These are phyloP conservation scores for Penicillium arizonense DNA, from an alignment of 495 filamentous ascomycete genomes.

Conservation along the genomic window DNA sequence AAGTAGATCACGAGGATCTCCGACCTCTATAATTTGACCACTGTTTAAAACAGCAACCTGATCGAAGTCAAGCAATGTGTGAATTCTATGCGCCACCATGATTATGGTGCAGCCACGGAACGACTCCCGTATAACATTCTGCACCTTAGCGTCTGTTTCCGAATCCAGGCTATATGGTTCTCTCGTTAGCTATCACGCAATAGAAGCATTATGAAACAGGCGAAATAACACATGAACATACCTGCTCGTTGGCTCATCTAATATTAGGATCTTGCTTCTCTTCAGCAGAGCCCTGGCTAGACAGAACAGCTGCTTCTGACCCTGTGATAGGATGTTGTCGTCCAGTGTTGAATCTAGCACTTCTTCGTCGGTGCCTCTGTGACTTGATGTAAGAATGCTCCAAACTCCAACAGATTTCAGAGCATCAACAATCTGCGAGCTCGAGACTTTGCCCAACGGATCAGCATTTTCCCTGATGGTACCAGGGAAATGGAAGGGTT, in stretches of 20 bases:
- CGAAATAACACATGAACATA: conserved; percentile 14
- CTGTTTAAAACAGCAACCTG: conserved; percentile 82
- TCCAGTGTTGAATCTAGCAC: conserved; percentile 51
- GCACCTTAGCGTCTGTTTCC: conserved; percentile 79
- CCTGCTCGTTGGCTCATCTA: conserved; percentile 48
- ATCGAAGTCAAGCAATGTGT: conserved; percentile 86
- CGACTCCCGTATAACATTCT: conserved; percentile 72
- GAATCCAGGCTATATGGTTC: conserved; percentile 82
- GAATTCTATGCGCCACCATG: conserved; percentile 82
- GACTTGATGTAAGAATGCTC: conserved; percentile 2
- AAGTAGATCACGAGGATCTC: conserved; percentile 10
- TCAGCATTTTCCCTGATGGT: conserved; percentile 56
- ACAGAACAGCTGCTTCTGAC: conserved; percentile 59
- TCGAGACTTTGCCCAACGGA: conserved; percentile 31
- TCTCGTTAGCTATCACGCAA: conserved; percentile 55
- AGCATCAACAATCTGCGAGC: conserved; percentile 35
- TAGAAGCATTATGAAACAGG: too few relatives aligned
- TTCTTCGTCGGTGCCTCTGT: neutral
- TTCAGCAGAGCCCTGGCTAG: conserved; percentile 55
- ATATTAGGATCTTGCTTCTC: conserved; percentile 35
- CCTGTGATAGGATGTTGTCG: conserved; percentile 46
- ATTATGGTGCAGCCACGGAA: conserved; percentile 75
- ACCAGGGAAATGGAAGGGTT: conserved; percentile 58
- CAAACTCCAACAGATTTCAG: conserved; percentile 37
- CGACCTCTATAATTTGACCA: conserved; percentile 64